Percentiles rank a stretch among this genome's conserved stretches.
These are phyloP conservation scores for Wickerhamomyces chambardii DNA, from an alignment of 805 yeast species.

Conservation along the genomic window DNA sequence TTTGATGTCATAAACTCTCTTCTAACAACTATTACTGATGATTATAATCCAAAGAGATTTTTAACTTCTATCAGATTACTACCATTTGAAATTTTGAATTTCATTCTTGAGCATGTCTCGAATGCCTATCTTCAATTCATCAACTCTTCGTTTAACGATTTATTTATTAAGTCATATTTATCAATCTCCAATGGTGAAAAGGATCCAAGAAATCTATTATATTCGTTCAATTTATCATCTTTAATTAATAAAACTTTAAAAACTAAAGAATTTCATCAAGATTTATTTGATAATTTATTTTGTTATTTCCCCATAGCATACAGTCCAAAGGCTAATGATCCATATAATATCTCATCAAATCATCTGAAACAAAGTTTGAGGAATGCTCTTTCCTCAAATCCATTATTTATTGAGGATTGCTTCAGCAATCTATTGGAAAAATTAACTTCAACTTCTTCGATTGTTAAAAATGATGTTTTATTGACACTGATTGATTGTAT, in stretches of 20 bases:
- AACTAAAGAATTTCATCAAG: slow-evolving; percentile 39
- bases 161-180: slow-evolving; percentile 48
- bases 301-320: slow-evolving; percentile 97
- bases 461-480: slow-evolving; percentile 68
- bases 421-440: slow-evolving; percentile 76
- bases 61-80: slow-evolving; percentile 49
- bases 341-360: slow-evolving; percentile 69
- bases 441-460: slow-evolving; percentile 63
- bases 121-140: too few species aligned
- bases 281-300: slow-evolving; percentile 79
- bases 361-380: slow-evolving; percentile 61
- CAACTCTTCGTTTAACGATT: slow-evolving; percentile 18
- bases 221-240: slow-evolving; percentile 52
- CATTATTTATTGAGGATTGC: slow-evolving; percentile 59
- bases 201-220: slow-evolving; percentile 81
- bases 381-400: slow-evolving; percentile 50
- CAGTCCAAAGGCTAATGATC: slow-evolving; percentile 66
- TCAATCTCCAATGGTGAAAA: slow-evolving; percentile 81
- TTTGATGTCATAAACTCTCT: background rate
- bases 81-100: slow-evolving; percentile 37
- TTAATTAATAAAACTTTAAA: slow-evolving; percentile 31
- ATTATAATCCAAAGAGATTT: slow-evolving; percentile 44
- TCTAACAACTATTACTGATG: slow-evolving; percentile 15
- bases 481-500: slow-evolving; percentile 52
- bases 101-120: slow-evolving; percentile 9